phyloP scores from a whole-genome alignment of 768 basidiomycete genomes.

The Phlebiopsis flavidoalba region DNA sequence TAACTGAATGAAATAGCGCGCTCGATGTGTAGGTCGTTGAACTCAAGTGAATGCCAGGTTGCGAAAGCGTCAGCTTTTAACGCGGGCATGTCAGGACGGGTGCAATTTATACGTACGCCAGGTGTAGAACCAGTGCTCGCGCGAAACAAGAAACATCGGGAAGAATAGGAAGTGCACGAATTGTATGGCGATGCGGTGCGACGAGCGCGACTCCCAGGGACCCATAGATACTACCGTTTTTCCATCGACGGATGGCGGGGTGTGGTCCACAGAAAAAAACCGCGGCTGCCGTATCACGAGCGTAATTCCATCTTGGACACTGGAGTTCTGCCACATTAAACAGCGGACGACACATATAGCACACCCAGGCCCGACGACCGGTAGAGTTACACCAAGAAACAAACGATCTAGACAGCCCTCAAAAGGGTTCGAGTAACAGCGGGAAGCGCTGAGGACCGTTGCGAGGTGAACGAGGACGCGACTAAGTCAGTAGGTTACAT shows the following conservation, averaged over 20 bases:
- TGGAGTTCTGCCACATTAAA: conserved; percentile 76
- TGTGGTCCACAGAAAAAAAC: conserved; percentile 49
- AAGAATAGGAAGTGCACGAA: conserved; percentile 77
- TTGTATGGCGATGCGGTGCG: conserved; percentile 65
- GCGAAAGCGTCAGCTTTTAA: neutral
- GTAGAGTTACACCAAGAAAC: too few relatives aligned
- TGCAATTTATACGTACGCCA: conserved; percentile 50
- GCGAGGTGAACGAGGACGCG: neutral
- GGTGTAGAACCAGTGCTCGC: conserved; percentile 81
- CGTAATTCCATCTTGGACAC: conserved; percentile 65
- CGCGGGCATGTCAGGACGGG: neutral
- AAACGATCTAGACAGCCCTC: conserved; percentile 55
- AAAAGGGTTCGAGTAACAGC: too few relatives aligned
- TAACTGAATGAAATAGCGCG: conserved; percentile 76
- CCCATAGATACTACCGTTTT: conserved; percentile 65
- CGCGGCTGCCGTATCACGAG: conserved; percentile 70
- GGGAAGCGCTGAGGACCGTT: too few relatives aligned
- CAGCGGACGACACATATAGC: conserved; percentile 53
- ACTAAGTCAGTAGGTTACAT: conserved; percentile 56
- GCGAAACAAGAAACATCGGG: conserved; percentile 86
- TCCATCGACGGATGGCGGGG: conserved; percentile 74
- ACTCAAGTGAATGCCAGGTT: conserved; percentile 44
- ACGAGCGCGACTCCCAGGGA: conserved; percentile 62
- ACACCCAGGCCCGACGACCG: conserved; percentile 66
- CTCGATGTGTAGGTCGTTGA: conserved; percentile 79